Base-by-base conservation (phyloP, 768 basidiomycete genomes). In the Russula dissimulans region DNA sequence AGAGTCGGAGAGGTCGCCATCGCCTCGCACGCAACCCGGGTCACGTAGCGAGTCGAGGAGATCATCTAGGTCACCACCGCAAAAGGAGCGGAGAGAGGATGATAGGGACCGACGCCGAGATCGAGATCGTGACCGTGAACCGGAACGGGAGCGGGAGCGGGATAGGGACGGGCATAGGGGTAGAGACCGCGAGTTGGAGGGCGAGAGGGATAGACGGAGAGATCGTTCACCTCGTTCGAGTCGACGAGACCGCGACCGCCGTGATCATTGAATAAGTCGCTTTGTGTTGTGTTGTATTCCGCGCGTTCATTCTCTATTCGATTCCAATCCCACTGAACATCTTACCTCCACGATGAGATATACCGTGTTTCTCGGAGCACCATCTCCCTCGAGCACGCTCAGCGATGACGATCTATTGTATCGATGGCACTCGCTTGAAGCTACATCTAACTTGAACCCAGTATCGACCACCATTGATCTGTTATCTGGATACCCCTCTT, bases 291-390 rank as follows among this genome's bases (percentile, higher is more conserved):
- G 11, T 41, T 12, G 2, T 26, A 38, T 7, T 5, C 32, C 26
- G 5, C 18, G 41, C 41, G 12, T 59, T 31, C 10, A 10, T n/a
- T 22, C 12, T 49, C 4, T 29, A 7, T 36, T n/a, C n/a, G 10
- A 9, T 9, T 14, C 10, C 17, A 22, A 32, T 22, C 38, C 29
- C 18, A 17, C 15, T 47, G 15, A 26, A 22, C 47, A 12, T 31
- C 18, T 45, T 9, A 38, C 44, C 31, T 38, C 34, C 32, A 15
- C 6, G 29, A 62, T 54, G 61, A 53, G 51, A 49, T 81, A 78
- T 63, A 75, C 76, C 61, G 76, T 85, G 9, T 85, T 86, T 57
- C 68, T 81, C 1, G 83, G 84, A 57, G 75, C 77, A 3, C 76
- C 76, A 6, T 64, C 70, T 12, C 22, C 22, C 22, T 51, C 68